Percentiles rank a stretch among this genome's conserved stretches.
Conservation (phyloP, 495 filamentous ascomycete species). For the Saxophila tyrrhenica region DNA sequence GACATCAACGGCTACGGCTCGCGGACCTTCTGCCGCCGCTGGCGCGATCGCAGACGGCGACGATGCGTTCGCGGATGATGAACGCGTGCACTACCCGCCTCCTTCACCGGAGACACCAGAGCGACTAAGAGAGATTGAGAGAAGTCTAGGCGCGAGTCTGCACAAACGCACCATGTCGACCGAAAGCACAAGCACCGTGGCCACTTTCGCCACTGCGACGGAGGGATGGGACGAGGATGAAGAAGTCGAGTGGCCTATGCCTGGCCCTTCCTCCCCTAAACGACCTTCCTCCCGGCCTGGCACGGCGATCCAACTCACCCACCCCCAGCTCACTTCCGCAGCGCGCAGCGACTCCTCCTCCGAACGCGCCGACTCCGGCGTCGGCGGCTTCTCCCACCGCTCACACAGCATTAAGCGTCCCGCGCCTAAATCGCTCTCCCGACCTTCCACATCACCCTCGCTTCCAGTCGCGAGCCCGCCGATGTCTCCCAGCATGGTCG, state of each 20-base stretch:
- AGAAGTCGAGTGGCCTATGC: slow-evolving; percentile 17
- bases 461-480: slow-evolving; percentile 16
- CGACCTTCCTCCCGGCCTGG: slow-evolving; percentile 4
- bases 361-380: slow-evolving; percentile 20
- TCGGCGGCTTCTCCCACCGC: slow-evolving; percentile 11
- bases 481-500: slow-evolving; percentile 32
- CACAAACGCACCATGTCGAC: slow-evolving; percentile 50
- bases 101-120: slow-evolving; percentile 14
- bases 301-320: slow-evolving; percentile 7
- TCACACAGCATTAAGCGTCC: not conserved
- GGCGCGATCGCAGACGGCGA: slow-evolving; percentile 1
- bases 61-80: not conserved
- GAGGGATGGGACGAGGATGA: slow-evolving; percentile 41
- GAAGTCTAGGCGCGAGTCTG: slow-evolving; percentile 2
- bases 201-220: slow-evolving; percentile 72
- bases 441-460: not conserved
- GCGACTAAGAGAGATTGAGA: slow-evolving; percentile 13
- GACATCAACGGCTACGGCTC: slow-evolving; percentile 67
- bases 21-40: slow-evolving; percentile 31
- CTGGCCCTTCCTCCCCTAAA: not conserved
- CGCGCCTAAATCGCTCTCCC: not conserved
- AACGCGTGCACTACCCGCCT: slow-evolving; percentile 10
- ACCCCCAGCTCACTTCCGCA: not conserved
- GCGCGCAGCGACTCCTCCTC: slow-evolving; percentile 1
- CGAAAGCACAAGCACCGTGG: slow-evolving; percentile 62